Percentiles rank a stretch among this genome's conserved stretches.
phyloP scores from a whole-genome alignment of 2,329 filamentous ascomycete species.

The Endocalyx cinctus region DNA sequence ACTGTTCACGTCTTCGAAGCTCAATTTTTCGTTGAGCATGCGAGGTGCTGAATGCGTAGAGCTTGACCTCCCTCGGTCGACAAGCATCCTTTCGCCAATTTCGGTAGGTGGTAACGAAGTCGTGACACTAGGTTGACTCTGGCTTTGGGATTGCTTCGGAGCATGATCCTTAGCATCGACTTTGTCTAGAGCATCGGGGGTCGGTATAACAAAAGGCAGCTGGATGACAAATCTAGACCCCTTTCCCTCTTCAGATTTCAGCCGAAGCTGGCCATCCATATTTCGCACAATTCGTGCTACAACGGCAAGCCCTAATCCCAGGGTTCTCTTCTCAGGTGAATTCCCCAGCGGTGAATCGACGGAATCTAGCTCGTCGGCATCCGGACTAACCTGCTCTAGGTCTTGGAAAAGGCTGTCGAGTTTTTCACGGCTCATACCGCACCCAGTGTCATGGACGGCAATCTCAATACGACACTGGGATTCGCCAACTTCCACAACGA shows the following conservation, averaged over 20 bases:
- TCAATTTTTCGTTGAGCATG: slow-evolving; percentile 21
- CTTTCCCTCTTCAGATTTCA: slow-evolving; percentile 78
- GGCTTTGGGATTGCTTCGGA: slow-evolving; percentile 12
- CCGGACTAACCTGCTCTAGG: slow-evolving; percentile 52
- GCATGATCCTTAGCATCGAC: slow-evolving; percentile 10
- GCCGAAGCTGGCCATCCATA: slow-evolving; percentile 80
- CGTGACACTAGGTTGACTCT: slow-evolving; percentile 28
- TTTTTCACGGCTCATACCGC: slow-evolving; percentile 55
- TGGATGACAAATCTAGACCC: slow-evolving; percentile 80
- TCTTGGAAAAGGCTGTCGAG: slow-evolving; percentile 55
- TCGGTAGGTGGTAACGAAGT: slow-evolving; percentile 25
- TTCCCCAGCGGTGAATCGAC: slow-evolving; percentile 25
- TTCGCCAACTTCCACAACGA: slow-evolving; percentile 50
- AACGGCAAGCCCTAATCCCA: slow-evolving; percentile 81
- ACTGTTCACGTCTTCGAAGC: slow-evolving; percentile 35
- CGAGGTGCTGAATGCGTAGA: slow-evolving; percentile 14
- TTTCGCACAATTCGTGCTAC: slow-evolving; percentile 85
- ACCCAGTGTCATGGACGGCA: slow-evolving; percentile 69
- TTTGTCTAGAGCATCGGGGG: slow-evolving; percentile 30
- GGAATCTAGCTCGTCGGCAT: slow-evolving; percentile 29
- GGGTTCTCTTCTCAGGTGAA: slow-evolving; percentile 36
- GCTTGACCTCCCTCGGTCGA: slow-evolving; percentile 38
- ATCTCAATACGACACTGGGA: slow-evolving; percentile 66
- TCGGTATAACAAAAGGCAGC: slow-evolving; percentile 66
- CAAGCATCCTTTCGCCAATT: slow-evolving; percentile 56